Percentiles rank a stretch among this genome's conserved stretches.
Conservation (phyloP, 176 grass and related monocot genomes). For the Triticum monococcum region DNA sequence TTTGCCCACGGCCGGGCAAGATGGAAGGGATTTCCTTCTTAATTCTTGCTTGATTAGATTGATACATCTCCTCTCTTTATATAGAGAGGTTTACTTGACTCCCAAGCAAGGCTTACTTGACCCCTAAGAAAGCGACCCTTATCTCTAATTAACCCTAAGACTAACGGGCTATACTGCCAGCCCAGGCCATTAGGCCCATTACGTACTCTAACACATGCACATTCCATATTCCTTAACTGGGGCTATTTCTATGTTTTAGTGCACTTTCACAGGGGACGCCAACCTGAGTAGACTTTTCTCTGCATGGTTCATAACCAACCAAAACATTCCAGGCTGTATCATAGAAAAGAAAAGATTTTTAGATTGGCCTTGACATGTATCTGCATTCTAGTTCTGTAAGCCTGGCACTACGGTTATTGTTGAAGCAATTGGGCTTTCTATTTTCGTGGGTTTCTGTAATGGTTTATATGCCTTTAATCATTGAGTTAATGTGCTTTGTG, state of each 20-base stretch:
- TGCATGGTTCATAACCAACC: background rate
- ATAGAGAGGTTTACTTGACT: too few species aligned
- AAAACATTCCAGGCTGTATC: background rate
- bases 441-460: background rate
- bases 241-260: background rate
- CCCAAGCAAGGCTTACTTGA: too few species aligned
- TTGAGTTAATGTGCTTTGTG: background rate
- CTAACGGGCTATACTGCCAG: too few species aligned
- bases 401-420: background rate
- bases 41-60: too few species aligned
- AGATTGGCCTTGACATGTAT: background rate
- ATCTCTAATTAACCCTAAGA: too few species aligned
- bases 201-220: too few species aligned
- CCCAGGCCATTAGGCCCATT: too few species aligned
- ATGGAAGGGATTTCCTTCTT: too few species aligned
- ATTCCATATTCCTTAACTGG: background rate
- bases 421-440: background rate
- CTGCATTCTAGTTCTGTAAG: background rate
- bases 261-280: background rate
- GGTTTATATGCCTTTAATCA: background rate
- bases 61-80: too few species aligned
- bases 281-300: slow-evolving; percentile 14
- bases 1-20: too few species aligned
- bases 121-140: too few species aligned
- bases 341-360: background rate